Conservation (phyloP, 768 basidiomycete genomes). For the Rhodotorula sphaerocarpa region DNA sequence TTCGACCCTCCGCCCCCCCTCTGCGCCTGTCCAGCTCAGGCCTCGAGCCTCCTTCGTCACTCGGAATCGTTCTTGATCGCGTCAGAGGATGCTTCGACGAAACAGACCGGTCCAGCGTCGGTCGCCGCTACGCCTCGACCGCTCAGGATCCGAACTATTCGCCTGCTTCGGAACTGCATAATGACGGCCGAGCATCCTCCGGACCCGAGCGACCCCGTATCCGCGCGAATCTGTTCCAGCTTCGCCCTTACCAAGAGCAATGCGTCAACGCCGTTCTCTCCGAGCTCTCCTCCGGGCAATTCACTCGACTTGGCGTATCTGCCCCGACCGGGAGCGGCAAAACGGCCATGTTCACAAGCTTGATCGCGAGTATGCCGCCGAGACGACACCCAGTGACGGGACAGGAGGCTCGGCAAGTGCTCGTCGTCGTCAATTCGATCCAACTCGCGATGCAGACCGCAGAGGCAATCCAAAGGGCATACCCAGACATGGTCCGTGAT, state of each 20-base stretch:
- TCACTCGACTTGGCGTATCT: conserved; percentile 62
- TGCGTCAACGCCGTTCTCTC: conserved; percentile 69
- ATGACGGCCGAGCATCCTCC: no score
- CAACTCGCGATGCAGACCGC: conserved; percentile 85
- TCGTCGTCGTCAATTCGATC: conserved; percentile 81
- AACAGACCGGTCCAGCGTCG: no score
- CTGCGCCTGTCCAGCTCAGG: no score
- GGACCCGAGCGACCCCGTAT: no score
- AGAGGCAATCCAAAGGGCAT: conserved; percentile 56
- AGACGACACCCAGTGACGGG: conserved; percentile 13
- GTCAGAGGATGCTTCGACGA: no score
- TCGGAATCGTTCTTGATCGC: no score
- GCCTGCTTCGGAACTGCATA: no score
- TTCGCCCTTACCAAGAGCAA: conserved; percentile 74
- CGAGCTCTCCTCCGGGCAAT: conserved; percentile 57
- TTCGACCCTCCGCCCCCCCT: no score
- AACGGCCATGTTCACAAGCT: conserved; percentile 80
- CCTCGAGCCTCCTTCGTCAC: no score
- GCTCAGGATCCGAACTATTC: no score
- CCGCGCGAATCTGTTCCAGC: no score
- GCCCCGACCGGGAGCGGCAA: conserved; percentile 65
- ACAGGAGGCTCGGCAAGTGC: conserved; percentile 43
- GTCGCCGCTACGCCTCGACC: no score
- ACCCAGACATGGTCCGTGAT: conserved; percentile 56
- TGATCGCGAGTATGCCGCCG: conserved; percentile 59